Percentiles rank a stretch among this genome's conserved stretches.
Evolutionary conservation across 73 alveolate species (phyloP).

Genomic region (Tetrahymena borealis): DNA sequence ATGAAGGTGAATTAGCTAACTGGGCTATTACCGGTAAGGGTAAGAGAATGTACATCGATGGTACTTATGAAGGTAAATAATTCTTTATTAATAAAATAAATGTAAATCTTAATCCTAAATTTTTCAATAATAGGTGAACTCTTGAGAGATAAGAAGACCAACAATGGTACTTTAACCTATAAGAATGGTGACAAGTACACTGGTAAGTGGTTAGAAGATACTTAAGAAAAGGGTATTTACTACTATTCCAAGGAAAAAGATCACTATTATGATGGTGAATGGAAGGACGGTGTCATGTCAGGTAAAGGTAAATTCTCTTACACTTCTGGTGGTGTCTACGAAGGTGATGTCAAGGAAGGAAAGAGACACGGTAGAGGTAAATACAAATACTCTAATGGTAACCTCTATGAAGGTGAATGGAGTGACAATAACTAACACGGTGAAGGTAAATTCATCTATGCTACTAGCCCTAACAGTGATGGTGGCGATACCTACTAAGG

Average conservation of each 20-base stretch:
- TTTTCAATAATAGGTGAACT: neutral
- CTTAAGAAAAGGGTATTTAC: neutral
- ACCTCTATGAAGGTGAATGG: conserved; percentile 23
- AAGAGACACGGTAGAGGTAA: conserved; percentile 19
- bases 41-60: neutral
- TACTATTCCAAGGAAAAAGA: neutral
- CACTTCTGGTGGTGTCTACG: conserved; percentile 19
- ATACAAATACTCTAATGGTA: conserved; percentile 19
- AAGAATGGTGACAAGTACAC: neutral
- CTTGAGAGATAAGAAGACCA: neutral
- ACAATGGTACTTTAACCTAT: neutral
- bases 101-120: neutral
- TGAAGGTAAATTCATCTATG: conserved; percentile 2
- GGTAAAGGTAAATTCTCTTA: conserved; percentile 9
- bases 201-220: neutral
- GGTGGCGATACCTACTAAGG: neutral
- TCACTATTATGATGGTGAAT: neutral
- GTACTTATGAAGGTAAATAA: neutral
- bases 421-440: conserved; percentile 7
- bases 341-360: conserved; percentile 13
- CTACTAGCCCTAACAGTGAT: neutral
- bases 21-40: neutral
- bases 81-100: neutral
- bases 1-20: neutral
- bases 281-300: neutral